Conservation (phyloP, 345 rosid genomes). For the Eutrema heterophyllum region DNA sequence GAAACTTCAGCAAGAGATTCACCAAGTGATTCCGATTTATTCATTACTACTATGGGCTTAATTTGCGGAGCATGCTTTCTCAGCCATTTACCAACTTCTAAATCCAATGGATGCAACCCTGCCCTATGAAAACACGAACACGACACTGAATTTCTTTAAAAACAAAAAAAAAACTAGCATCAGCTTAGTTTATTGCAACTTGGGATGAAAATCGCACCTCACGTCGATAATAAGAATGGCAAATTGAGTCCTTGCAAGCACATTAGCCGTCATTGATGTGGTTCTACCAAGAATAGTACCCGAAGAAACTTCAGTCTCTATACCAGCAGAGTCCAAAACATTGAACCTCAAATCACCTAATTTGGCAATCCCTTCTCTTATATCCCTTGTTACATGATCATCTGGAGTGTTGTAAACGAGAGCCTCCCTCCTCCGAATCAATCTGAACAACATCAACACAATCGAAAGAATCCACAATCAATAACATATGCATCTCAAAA, state of each 20-base stretch:
- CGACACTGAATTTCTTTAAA: neutral
- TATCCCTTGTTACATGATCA: conserved; percentile 94
- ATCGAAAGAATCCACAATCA: neutral
- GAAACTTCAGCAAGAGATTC: conserved; percentile 59
- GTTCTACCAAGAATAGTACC: conserved; percentile 91
- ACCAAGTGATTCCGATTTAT: conserved; percentile 73
- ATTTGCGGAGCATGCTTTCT: conserved; percentile 72
- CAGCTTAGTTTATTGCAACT: neutral
- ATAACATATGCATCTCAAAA: neutral
- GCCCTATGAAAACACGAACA: conserved; percentile 39
- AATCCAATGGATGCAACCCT: conserved; percentile 90
- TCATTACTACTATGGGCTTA: conserved; percentile 72
- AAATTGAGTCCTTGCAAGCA: conserved; percentile 75
- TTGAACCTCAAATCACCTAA: conserved; percentile 74
- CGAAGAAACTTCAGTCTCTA: conserved; percentile 83
- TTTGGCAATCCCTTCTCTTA: conserved; percentile 92
- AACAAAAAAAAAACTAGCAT: neutral
- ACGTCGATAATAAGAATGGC: conserved; percentile 73
- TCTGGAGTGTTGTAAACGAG: conserved; percentile 86
- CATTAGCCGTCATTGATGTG: conserved; percentile 74
- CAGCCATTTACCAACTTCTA: conserved; percentile 93
- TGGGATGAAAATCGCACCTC: conserved; percentile 38
- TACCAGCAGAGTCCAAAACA: conserved; percentile 94
- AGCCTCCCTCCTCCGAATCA: conserved; percentile 93
- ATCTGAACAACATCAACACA: conserved; percentile 37